Evolutionary conservation across 1,284 basidiomycete species (phyloP).

Genomic region (Rhodotorula sp.): DNA sequence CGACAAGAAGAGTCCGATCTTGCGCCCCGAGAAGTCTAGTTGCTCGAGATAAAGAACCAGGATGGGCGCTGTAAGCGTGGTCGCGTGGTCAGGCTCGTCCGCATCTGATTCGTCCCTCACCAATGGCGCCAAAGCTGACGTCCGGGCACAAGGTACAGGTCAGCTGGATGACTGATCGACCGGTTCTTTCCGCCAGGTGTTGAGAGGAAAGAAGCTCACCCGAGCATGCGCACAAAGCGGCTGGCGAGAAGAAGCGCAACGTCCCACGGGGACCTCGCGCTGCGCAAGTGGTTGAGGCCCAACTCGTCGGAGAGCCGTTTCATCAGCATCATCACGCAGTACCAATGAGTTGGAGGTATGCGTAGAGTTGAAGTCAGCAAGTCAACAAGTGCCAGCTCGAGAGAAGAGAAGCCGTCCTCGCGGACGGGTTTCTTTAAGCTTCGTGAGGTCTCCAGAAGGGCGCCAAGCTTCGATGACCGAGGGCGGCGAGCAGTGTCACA

Average conservation of each 20-base stretch:
- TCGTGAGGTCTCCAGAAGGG: too few relatives aligned
- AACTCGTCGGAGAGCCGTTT: slow-evolving; percentile 12
- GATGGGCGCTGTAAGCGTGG: slow-evolving; percentile 14
- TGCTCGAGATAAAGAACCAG: slow-evolving; percentile 27
- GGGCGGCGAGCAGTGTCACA: too few relatives aligned
- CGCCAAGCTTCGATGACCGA: too few relatives aligned
- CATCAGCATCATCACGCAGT: background rate
- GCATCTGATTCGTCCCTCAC: background rate
- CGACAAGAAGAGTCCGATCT: slow-evolving; percentile 24
- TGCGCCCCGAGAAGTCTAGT: slow-evolving; percentile 12
- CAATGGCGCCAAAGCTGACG: slow-evolving; percentile 25
- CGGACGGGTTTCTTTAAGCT: too few relatives aligned
- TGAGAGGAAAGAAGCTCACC: slow-evolving; percentile 9
- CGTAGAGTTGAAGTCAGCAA: too few relatives aligned
- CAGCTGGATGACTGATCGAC: background rate
- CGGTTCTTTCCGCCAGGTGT: too few relatives aligned
- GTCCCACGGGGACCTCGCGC: slow-evolving; percentile 11
- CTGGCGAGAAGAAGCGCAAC: slow-evolving; percentile 17
- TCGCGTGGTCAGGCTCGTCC: background rate
- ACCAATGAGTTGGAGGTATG: background rate
- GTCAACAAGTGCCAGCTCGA: too few relatives aligned
- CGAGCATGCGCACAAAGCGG: slow-evolving; percentile 28
- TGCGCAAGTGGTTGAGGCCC: slow-evolving; percentile 12
- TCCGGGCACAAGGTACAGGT: background rate
- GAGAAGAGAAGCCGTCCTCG: too few relatives aligned